Evolutionary conservation across 192 early-diverging fungal species (phyloP), one percentile per base, ranked within the genome.

Genomic region (Geranomyces michiganensis): DNA sequence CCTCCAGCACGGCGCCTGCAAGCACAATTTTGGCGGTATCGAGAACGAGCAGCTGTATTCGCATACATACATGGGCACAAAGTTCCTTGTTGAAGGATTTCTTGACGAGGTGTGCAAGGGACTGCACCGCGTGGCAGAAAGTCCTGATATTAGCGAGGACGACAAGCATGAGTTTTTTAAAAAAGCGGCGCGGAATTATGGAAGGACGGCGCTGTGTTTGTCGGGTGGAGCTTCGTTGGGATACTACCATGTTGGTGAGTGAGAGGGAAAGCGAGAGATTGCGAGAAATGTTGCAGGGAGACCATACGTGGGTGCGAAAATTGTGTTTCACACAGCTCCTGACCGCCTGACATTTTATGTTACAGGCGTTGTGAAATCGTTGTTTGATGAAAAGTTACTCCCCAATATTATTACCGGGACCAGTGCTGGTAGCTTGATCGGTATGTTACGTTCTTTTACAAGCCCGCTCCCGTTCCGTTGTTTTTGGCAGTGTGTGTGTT

Each of bases 361-460:
- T 41, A 41, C 91, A 21, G 93, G 93, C 13, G 89, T 93, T 12
- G 78, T 89, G 13, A 85, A 88, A 36, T 87, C 93, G 0, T 71
- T 94, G 55, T 85, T 91, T 62, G 87, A 92, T 44, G 76, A 87
- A 27, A 75, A 80, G 17, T 49, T 91, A 22, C 74, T 94, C 29
- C 93, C 93, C 4, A 77, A 82, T 0, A 89, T 94, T 22, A 87
- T 94, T 59, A 92, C 91, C 8, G 93, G 93, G 14, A 93, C 93
- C 8, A 86, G 83, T 61, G 90, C 90, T 26, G 84, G 84, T 7
- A 63, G 71, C 24, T 47, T 81, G 76, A 68, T 81, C 29, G 82
- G 71, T 65, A 30, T 21, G 41, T 6, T 27, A 55, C 24, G 15
- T 53, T 17, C 6, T 17, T 10, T 10, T 7, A 7, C 36, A 10